Evolutionary conservation across 2,329 filamentous ascomycete genomes (phyloP), one percentile per base, ranked within the genome.

Genomic region (Meredithiella fracta): DNA sequence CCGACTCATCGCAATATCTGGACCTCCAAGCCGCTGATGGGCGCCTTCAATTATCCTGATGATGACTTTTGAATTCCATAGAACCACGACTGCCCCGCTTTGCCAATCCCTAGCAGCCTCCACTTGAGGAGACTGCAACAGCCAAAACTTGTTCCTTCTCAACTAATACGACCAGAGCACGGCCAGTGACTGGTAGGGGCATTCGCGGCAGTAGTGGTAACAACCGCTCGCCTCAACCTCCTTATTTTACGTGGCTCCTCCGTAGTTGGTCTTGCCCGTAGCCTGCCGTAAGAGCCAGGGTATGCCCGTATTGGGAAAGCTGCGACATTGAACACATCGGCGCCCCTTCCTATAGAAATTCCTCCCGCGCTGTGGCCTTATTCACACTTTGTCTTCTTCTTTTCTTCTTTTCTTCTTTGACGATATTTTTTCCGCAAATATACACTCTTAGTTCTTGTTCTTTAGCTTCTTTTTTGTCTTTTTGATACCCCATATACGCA

Each of bases 371-470:
- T 49, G 44, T 49, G 23, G 23, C 44, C 44, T 26, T 23, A 20
- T 23, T 49, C 44, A 22, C 44, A 22, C 23, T 49, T 49, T 22
- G 23, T 49, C 44, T 25, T 49, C 44, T 25, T 49, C 44, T 49
- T 5, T 49, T 49, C 53, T 58, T 52, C 56, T 54, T 58, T 51
- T 54, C 51, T 54, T 58, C 20, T 34, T 47, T 22, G 9, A 22
- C 22, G 15, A 37, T 55, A 25, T 31, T 37, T 26, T 50, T 55
- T 25, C 14, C 49, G 23, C 49, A 31, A 34, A 38, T 52, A 34
- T 38, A 29, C 6, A 51, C 20, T n/a, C 22, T 26, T 37, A 49
- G 17, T 49, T 47, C 51, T 53, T 34, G 38, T 38, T 53, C 42
- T 50, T 34, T 37, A 23, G 49, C 3, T 40, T 26, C 53, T 44